phyloP scores from a whole-genome alignment of 164 flowering plant species.

The Chimonanthus praecox region DNA sequence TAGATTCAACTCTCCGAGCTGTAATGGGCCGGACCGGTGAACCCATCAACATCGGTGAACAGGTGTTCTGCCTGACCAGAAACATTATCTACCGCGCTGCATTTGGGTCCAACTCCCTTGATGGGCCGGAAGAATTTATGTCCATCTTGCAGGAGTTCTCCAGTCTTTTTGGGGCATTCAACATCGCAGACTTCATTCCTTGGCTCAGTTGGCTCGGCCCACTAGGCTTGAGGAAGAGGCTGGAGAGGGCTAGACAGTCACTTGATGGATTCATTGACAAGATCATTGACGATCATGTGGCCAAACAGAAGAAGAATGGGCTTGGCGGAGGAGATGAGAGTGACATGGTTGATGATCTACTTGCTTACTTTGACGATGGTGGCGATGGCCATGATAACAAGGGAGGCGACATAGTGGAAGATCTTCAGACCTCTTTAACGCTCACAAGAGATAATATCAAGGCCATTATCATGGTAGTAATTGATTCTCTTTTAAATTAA shows the following conservation, averaged over 20 bases:
- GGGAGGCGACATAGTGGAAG: slow-evolving; percentile 27
- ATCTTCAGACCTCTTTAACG: slow-evolving; percentile 34
- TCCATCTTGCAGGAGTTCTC: slow-evolving; percentile 79
- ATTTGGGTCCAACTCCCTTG: slow-evolving; percentile 43
- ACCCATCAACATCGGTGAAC: slow-evolving; percentile 50
- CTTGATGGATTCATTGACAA: slow-evolving; percentile 62
- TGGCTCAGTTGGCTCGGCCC: slow-evolving; percentile 49
- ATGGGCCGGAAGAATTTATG: slow-evolving; percentile 58
- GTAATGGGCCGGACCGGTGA: slow-evolving; percentile 25
- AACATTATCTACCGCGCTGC: slow-evolving; percentile 64
- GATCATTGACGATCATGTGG: slow-evolving; percentile 57
- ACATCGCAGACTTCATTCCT: slow-evolving; percentile 66
- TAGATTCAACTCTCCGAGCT: slow-evolving; percentile 27
- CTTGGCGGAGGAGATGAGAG: slow-evolving; percentile 13
- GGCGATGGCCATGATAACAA: slow-evolving; percentile 26
- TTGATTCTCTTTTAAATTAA: too few relatives aligned
- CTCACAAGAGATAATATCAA: slow-evolving; percentile 70
- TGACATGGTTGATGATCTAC: slow-evolving; percentile 76
- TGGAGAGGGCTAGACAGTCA: slow-evolving; percentile 36
- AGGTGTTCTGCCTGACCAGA: slow-evolving; percentile 48
- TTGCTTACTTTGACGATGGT: slow-evolving; percentile 36
- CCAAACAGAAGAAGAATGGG: slow-evolving; percentile 18
- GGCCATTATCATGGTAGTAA: slow-evolving; percentile 75
- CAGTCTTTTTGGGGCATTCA: slow-evolving; percentile 70
- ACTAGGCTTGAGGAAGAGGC: slow-evolving; percentile 41